Evolutionary conservation across 1,284 basidiomycete genomes (phyloP).

Genomic region (Marasmius fiardii): DNA sequence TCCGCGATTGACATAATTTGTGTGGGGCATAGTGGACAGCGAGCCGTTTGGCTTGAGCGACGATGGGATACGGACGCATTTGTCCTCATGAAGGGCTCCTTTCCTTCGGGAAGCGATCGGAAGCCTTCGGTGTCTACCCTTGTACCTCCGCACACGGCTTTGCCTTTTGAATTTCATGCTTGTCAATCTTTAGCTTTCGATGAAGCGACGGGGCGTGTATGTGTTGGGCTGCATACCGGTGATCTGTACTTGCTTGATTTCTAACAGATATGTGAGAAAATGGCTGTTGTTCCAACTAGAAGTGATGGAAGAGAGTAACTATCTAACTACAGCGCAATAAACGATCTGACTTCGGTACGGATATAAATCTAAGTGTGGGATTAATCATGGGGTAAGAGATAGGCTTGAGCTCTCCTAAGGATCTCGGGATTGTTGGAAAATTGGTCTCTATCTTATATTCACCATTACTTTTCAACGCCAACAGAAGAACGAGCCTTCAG

Average conservation of each 20-base stretch:
- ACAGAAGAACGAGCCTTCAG: no score
- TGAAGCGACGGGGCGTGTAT: slow-evolving; percentile 47
- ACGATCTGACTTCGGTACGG: no score
- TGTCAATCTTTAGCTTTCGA: slow-evolving; percentile 47
- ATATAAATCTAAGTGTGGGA: no score
- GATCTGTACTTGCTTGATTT: slow-evolving; percentile 50
- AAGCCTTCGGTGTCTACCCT: slow-evolving; percentile 28
- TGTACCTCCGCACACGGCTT: slow-evolving; percentile 35
- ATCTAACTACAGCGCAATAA: no score
- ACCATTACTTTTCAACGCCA: no score
- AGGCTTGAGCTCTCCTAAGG: no score
- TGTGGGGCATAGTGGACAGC: slow-evolving; percentile 41
- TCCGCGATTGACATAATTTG: slow-evolving; percentile 40
- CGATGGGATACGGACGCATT: slow-evolving; percentile 46
- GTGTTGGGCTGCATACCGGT: slow-evolving; percentile 44
- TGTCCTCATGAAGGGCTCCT: slow-evolving; percentile 43
- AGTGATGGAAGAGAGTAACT: no score
- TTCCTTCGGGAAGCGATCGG: slow-evolving; percentile 22
- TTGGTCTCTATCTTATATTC: no score
- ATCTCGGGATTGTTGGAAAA: no score
- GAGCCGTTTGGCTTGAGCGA: slow-evolving; percentile 51
- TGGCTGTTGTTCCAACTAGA: no score
- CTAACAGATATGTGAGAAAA: slow-evolving; percentile 20
- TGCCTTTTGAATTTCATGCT: slow-evolving; percentile 44
- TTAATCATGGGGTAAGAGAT: no score